Base-by-base conservation (phyloP, 345 rosid species). In the Zanthoxylum bungeanum region DNA sequence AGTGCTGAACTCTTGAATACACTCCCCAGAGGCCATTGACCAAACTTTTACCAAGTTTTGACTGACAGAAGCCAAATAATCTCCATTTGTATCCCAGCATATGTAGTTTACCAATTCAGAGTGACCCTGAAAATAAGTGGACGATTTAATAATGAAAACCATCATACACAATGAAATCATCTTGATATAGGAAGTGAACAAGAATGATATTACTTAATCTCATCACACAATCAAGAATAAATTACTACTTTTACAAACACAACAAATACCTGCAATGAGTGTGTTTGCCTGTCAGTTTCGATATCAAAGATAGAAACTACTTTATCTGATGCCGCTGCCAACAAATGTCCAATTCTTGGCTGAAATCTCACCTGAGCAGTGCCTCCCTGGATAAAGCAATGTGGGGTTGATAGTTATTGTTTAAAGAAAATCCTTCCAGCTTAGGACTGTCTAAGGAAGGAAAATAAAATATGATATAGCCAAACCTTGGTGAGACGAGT, bases 261-360 rank as follows among this genome's bases (percentile, higher is more conserved):
- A 51, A 55, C 31, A 63, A 46, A 21, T 80, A 89, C 94, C 94
- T 78, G 82, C 40, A 87, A 84, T 6, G 81, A 64, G 66, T 51
- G 71, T 34, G 73, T 55, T 78, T 73, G 79, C 69, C 77, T 80
- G 72, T 85, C 86, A 49, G 83, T 75, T 77, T 89, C 92, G 2
- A 89, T 86, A 37, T 89, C 89, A 64, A 84, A 77, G 61, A 87
- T 83, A 61, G 90, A 78, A 42, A 87, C 85, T 3, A 82, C 78
- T 81, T 84, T 85, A 64, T 87, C 89, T 46, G 92, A 84, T 25
- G 84, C 92, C 27, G 92, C 87, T 19, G 94, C 94, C 58, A 89
- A 76, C n/a, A 82, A 74, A 46, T 77, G 84, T 56, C 94, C 92
- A 55, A 50, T 70, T 77, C 83, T 77, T 34, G 94, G 87, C 75